Evolutionary conservation across 2,329 filamentous ascomycete species (phyloP), one percentile per base, ranked within the genome.

Genomic region (Dactylella cylindrospora): DNA sequence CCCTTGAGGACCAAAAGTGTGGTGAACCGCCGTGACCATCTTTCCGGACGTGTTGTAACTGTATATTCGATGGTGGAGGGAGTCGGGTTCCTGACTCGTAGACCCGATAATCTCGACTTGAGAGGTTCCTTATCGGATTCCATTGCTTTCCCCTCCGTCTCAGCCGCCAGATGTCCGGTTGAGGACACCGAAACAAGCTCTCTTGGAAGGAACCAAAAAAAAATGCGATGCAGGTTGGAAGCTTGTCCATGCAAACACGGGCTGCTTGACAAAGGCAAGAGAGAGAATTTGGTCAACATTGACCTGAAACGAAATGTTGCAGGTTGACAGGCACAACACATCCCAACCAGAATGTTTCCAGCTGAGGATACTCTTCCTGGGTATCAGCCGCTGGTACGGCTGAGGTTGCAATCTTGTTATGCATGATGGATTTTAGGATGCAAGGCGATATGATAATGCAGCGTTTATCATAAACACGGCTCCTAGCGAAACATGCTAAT

Each of bases 41-140:
- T 52, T 22, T 61, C 25, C 76, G 44, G 52, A 76, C 67, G 59
- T 55, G 90, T 96, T 28, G 90, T 93, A 52, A 96, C 88, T 23
- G 86, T 94, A 78, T 91, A 97, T 67, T 88, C 86, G 71, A 88
- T 84, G n/a, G 93, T 95, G 2, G 90, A 94, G 39, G 88, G 85
- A 19, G 93, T 90, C 43, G 88, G 86, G 17, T 83, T 80, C 66
- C 82, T 79, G 62, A 80, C 79, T 68, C 76, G 78, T 44, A 88
- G 81, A 67, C 79, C 55, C 23, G 47, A 53, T 6, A 53, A 41
- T 15, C 26, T 41, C 33, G 55, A 29, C 41, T 44, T 53, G 26
- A 22, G n/a, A n/a, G 29, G 22, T 15, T 53, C 47, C 28, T 43
- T 49, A n/a, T 61, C 55, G 25, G 20, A 20, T 10, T 61, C 55